These are phyloP conservation scores for Ramularia collo-cygni DNA, from an alignment of 2,329 filamentous ascomycete species.

Conservation along the genomic window DNA sequence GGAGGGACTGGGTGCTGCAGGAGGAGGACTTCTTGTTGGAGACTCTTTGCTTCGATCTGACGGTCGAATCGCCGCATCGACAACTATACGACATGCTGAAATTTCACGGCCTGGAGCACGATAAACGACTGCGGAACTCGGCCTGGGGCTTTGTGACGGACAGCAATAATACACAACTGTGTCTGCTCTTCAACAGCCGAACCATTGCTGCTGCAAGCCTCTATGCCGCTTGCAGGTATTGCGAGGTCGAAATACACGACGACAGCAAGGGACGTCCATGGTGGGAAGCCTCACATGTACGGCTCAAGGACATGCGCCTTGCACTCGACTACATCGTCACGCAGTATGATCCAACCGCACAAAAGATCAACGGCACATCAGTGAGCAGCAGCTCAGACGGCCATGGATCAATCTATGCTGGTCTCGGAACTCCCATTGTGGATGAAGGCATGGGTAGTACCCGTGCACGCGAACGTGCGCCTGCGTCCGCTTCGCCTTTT, in stretches of 20 bases:
- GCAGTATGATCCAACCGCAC: conserved; percentile 39
- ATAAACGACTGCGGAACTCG: conserved; percentile 74
- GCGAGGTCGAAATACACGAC: conserved; percentile 63
- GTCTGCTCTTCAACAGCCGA: conserved; percentile 69
- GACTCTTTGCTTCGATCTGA: conserved; percentile 85
- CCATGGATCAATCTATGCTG: conserved; percentile 38
- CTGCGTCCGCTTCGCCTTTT: conserved; percentile 18
- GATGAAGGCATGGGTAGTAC: conserved; percentile 28
- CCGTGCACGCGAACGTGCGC: conserved; percentile 19
- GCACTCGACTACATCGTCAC: conserved; percentile 70
- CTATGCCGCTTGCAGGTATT: conserved; percentile 77
- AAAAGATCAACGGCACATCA: conserved; percentile 24
- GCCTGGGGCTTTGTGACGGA: conserved; percentile 95
- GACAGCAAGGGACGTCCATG: conserved; percentile 71
- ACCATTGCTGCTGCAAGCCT: conserved; percentile 80
- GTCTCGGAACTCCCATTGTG: conserved; percentile 33
- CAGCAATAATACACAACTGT: conserved; percentile 74
- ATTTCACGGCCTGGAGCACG: conserved; percentile 65
- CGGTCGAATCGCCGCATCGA: conserved; percentile 81
- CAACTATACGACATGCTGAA: conserved; percentile 75
- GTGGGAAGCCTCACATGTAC: conserved; percentile 75
- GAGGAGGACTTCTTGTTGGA: conserved; percentile 93
- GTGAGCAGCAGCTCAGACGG: conserved; percentile 32
- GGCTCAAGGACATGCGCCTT: conserved; percentile 60
- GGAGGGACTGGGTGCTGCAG: conserved; percentile 87